phyloP scores from a whole-genome alignment of 805 yeast species.

The Ogataea philodendri region DNA sequence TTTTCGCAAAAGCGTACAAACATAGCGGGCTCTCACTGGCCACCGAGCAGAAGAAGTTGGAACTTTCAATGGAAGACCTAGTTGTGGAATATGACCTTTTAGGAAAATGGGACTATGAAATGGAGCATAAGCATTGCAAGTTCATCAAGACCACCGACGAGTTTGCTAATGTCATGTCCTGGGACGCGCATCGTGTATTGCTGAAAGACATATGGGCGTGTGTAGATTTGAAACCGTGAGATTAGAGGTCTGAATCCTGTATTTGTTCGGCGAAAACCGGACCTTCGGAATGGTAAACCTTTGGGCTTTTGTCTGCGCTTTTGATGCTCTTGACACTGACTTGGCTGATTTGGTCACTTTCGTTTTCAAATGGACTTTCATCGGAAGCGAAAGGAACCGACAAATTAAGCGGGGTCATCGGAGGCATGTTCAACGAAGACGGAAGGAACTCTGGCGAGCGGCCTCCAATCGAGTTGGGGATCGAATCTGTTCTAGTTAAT shows the following conservation, averaged over 20 bases:
- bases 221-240: conserved; percentile 17
- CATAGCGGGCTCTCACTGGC: conserved; percentile 25
- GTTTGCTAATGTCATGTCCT: conserved; percentile 16
- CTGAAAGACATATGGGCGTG: conserved; percentile 25
- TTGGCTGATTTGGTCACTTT: conserved; percentile 17
- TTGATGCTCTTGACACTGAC: conserved; percentile 5
- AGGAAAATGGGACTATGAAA: conserved; percentile 24
- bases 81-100: conserved; percentile 20
- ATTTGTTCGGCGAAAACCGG: conserved; percentile 24
- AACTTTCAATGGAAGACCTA: conserved; percentile 13
- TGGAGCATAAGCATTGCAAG: conserved; percentile 21
- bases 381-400: conserved; percentile 25
- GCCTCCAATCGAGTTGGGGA: conserved; percentile 29
- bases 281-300: conserved; percentile 9
- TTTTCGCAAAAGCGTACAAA: conserved; percentile 17
- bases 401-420: conserved; percentile 37
- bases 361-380: conserved; percentile 20
- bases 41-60: conserved; percentile 18
- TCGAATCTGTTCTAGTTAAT: conserved; percentile 24
- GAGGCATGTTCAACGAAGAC: conserved; percentile 34
- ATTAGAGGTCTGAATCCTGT: conserved; percentile 22
- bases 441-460: conserved; percentile 37
- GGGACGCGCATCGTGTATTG: conserved; percentile 21
- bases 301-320: conserved; percentile 3
- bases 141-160: conserved; percentile 18